Conservation (phyloP, 495 filamentous ascomycete genomes). For the Cryomyces minteri region DNA sequence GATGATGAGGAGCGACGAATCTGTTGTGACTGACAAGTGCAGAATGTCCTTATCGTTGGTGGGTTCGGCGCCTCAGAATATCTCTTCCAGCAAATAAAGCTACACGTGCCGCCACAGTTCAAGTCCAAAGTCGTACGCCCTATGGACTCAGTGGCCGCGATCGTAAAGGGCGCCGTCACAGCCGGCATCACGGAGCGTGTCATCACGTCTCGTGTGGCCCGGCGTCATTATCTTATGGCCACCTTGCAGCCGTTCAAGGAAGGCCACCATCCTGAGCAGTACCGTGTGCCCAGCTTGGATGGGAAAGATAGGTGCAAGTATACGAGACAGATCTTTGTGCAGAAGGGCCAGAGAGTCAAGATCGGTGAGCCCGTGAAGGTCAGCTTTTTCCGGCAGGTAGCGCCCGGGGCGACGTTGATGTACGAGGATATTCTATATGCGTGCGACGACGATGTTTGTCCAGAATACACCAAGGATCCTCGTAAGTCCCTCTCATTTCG, state of each 20-base stretch:
- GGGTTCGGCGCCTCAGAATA: constrained; percentile 62
- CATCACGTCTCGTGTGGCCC: constrained; percentile 92
- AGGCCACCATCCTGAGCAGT: constrained; percentile 93
- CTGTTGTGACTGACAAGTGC: constrained; percentile 1
- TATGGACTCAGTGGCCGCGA: constrained; percentile 62
- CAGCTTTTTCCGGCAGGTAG: constrained; percentile 95
- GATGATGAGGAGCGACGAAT: background rate
- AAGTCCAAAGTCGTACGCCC: constrained; percentile 60
- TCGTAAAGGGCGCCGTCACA: constrained; percentile 60
- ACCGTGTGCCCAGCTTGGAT: constrained; percentile 89
- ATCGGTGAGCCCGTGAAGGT: constrained; percentile 99
- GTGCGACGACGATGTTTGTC: constrained; percentile 94
- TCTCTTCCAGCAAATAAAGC: constrained; percentile 65
- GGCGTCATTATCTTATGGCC: constrained; percentile 97
- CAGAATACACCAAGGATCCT: constrained; percentile 97
- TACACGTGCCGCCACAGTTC: constrained; percentile 66
- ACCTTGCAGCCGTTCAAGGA: constrained; percentile 98
- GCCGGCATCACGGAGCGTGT: constrained; percentile 93
- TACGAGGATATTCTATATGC: constrained; percentile 98
- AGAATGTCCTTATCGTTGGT: constrained; percentile 58
- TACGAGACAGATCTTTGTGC: constrained; percentile 94
- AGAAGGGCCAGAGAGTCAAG: constrained; percentile 97
- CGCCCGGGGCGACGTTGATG: constrained; percentile 93
- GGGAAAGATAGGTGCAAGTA: constrained; percentile 99
- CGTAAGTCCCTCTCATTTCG: constrained; percentile 43